Evolutionary conservation across 192 early-diverging fungal species (phyloP), one percentile per base, ranked within the genome.

Genomic region (Phycomyces nitens): DNA sequence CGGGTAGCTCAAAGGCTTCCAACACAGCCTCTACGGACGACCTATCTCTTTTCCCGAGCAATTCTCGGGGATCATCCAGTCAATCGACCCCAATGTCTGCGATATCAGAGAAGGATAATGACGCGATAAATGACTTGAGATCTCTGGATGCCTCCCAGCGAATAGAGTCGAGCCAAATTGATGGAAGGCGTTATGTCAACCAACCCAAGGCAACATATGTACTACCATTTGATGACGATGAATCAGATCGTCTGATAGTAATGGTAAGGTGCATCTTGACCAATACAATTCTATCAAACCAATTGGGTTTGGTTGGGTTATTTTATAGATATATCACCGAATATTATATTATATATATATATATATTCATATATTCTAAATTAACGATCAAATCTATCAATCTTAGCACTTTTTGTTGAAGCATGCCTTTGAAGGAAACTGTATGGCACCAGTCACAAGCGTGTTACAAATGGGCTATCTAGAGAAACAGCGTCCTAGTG

Each of bases 361-460:
- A n/a, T n/a, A n/a, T n/a, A n/a, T n/a, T n/a, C n/a, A n/a, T n/a
- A n/a, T n/a, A n/a, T n/a, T n/a, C n/a, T n/a, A n/a, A n/a, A n/a
- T n/a, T n/a, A n/a, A n/a, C n/a, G 34, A 14, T 50, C 22, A 14
- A 53, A 47, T 3, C 44, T 47, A 1, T 18, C 27, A 5, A 56
- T 24, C 11, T 20, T 63, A 68, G 66, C 66, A 68, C 47, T 61
- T 53, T 34, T 41, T 68, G n/a, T 53, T 68, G 41, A 68, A 68
- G 34, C 53, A 42, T 34, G 56, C 53, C 0, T 61, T 68, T 43
- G 22, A 60, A 16, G 52, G 58, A 38, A 68, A 68, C 29, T 68
- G 53, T 34, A 68, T 59, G 5, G 49, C 66, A 12, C 66, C 66
- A 21, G 52, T 68, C 23, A 39, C 34, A 52, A 20, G 27, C 10